Evolutionary conservation across 495 filamentous ascomycete genomes (phyloP).

Genomic region (Penicillium paradoxum): DNA sequence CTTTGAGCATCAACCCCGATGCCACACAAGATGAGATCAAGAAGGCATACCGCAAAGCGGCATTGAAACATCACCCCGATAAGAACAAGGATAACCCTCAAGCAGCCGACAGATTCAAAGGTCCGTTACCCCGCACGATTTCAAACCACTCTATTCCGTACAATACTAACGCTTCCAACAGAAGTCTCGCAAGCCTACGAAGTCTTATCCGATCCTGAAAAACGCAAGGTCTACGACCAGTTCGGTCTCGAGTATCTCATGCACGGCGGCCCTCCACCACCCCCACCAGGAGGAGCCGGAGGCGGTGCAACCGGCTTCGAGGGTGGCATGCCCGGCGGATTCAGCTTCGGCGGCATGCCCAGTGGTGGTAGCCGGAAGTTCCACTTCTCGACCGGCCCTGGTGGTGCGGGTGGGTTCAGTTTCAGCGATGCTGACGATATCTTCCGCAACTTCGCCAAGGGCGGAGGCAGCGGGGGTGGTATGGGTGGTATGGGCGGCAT

Average conservation of each 20-base stretch:
- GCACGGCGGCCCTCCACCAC: constrained; percentile 72
- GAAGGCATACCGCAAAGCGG: constrained; percentile 91
- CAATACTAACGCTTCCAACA: constrained; percentile 19
- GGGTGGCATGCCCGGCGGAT: constrained; percentile 54
- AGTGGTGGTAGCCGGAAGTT: constrained; percentile 59
- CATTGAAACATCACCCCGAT: constrained; percentile 91
- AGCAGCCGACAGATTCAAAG: constrained; percentile 85
- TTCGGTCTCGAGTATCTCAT: constrained; percentile 90
- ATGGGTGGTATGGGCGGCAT: constrained; percentile 45
- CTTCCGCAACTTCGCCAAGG: constrained; percentile 72
- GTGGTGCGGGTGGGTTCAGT: constrained; percentile 57
- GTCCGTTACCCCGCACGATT: constrained; percentile 28
- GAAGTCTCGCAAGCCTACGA: constrained; percentile 96
- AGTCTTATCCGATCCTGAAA: constrained; percentile 94
- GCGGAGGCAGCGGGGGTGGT: constrained; percentile 33
- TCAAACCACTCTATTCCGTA: not conserved
- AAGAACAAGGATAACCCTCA: constrained; percentile 91
- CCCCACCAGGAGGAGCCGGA: constrained; percentile 46
- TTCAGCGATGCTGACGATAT: constrained; percentile 81
- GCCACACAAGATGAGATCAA: constrained; percentile 92
- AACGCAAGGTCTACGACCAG: constrained; percentile 92
- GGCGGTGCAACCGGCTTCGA: constrained; percentile 47
- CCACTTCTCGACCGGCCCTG: constrained; percentile 64
- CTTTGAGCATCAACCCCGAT: constrained; percentile 66
- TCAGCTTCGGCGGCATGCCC: constrained; percentile 51